A percentile compares a stretch with the other conserved stretches of the same genome.
These are phyloP conservation scores for Vicia sativa DNA, from an alignment of 306 rosid species.

Conservation along the genomic window DNA sequence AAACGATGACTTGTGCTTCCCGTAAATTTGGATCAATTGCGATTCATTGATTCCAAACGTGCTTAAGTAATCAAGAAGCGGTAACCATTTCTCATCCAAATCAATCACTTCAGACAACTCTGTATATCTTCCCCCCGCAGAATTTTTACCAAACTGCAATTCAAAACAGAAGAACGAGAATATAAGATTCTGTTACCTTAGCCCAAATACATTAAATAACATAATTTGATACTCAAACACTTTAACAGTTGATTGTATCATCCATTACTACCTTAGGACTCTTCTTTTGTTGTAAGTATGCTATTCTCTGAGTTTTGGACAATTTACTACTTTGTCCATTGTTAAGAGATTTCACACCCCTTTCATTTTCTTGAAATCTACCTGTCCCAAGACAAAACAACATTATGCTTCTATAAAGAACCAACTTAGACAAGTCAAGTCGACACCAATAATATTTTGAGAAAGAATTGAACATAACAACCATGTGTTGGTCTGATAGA, in stretches of 20 bases:
- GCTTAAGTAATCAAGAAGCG: constrained; percentile 88
- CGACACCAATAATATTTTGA: not conserved
- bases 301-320: constrained; percentile 41
- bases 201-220: constrained; percentile 28
- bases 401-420: constrained; percentile 3
- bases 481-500: not conserved
- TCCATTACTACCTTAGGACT: constrained; percentile 60
- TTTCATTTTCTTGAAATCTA: too few relatives aligned
- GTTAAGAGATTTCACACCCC: constrained; percentile 40
- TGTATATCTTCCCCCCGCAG: constrained; percentile 62
- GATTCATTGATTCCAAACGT: constrained; percentile 91
- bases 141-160: constrained; percentile 57
- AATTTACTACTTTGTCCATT: constrained; percentile 40
- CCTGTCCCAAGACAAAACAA: constrained; percentile 45
- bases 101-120: constrained; percentile 68
- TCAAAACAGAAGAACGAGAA: not conserved
- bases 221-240: constrained; percentile 20
- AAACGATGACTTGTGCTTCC: constrained; percentile 89
- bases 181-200: constrained; percentile 8
- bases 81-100: constrained; percentile 79
- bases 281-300: constrained; percentile 39
- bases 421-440: not conserved
- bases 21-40: constrained; percentile 90
- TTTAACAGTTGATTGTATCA: constrained; percentile 23
- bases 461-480: not conserved